Evolutionary conservation across 2,329 filamentous ascomycete species (phyloP), one percentile per base, ranked within the genome.

Genomic region (Ophiostoma sp.): DNA sequence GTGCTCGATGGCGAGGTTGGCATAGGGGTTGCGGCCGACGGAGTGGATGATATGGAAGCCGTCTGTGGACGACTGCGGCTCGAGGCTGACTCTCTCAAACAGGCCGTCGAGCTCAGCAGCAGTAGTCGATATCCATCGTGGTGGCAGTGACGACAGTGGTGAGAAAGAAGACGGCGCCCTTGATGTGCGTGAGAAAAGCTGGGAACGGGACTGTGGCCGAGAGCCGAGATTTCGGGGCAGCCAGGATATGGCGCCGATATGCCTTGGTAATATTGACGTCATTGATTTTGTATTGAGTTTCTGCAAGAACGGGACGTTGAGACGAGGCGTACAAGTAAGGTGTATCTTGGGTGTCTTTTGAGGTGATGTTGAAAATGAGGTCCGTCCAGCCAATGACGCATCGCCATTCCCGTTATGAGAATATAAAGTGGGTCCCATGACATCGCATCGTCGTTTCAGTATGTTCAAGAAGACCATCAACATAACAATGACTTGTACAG

Each of bases 1-100:
- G 77, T 98, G 92, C 81, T 99, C 95, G 74, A 97, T 89, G 44
- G 93, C 93, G 69, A 99, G 91, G 78, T 99, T 99, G 74, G 96
- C 81, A 77, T 90, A 94, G 4, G 95, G 93, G 75, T 96, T 86
- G 66, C 79, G 80, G 68, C 87, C 90, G 70, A 79, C 80, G 11
- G 91, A 93, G 70, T 87, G 81, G 79, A 92, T 93, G 73, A 93
- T 83, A 72, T 94, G 90, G 16, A 83, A 78, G 44, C 40, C 49
- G n/a, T 44, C 18, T 12, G 60, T 40, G 6, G 63, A 14, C 38
- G 64, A n/a, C 14, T 11, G 5, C n/a, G 64, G 66, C 64, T 58
- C 38, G 2, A 14, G 9, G 27, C 42, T 27, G 27, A 69, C 66
- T 5, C 45, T 55, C 8, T 66, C 68, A 12, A 69, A 47, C 44